A percentile compares a stretch with the other conserved stretches of the same genome.
Evolutionary conservation across 192 early-diverging fungal species (phyloP).

Genomic region (Umbelopsis sp.): DNA sequence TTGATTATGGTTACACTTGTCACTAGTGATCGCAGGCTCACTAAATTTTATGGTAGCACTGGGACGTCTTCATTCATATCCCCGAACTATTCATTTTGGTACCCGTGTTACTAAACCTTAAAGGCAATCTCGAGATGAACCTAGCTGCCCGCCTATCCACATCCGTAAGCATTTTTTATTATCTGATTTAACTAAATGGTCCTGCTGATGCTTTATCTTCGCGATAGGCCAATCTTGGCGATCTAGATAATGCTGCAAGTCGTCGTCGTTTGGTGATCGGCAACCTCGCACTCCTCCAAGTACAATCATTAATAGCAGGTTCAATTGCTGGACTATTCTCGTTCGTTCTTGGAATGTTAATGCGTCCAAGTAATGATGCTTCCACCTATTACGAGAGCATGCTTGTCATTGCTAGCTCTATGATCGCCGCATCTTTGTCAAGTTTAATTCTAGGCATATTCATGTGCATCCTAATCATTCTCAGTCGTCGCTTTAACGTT

Average conservation of each 20-base stretch:
- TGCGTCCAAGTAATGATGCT: conserved; percentile 22
- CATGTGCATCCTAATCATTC: conserved; percentile 66
- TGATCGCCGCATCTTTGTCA: conserved; percentile 65
- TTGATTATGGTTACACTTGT: conserved; percentile 23
- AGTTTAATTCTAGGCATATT: conserved; percentile 70
- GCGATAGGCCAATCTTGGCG: conserved; percentile 67
- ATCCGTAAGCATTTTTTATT: conserved; percentile 45
- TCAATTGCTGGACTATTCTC: conserved; percentile 69
- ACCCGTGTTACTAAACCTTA: conserved; percentile 80
- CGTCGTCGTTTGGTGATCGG: conserved; percentile 62
- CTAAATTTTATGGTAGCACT: conserved; percentile 43
- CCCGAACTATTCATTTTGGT: conserved; percentile 81
- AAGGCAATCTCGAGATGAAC: conserved; percentile 91
- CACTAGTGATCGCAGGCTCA: neutral
- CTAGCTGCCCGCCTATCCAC: conserved; percentile 82
- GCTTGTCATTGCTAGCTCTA: conserved; percentile 59
- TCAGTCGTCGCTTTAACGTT: conserved; percentile 60
- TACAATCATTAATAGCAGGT: conserved; percentile 71
- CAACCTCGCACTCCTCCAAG: conserved; percentile 72
- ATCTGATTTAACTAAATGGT: neutral
- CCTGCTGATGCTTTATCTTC: neutral
- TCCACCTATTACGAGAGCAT: conserved; percentile 41
- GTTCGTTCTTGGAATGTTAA: conserved; percentile 53
- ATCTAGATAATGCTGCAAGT: conserved; percentile 50
- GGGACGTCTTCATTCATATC: conserved; percentile 65